Evolutionary conservation across 257 asterid genomes (phyloP), one percentile per base, ranked within the genome.

Genomic region (Penstemon barbatus): DNA sequence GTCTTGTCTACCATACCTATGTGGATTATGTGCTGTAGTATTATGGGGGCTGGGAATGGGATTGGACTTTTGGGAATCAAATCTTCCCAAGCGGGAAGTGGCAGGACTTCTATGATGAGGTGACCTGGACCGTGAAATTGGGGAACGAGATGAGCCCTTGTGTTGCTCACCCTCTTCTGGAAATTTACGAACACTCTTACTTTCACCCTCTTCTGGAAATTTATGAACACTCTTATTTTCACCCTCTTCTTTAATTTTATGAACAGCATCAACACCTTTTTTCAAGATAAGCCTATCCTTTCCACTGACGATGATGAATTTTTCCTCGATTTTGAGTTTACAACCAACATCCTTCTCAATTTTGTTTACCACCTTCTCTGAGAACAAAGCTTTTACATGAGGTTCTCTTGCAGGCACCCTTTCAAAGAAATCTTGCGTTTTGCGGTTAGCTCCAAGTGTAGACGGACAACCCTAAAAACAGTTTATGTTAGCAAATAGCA

Each of bases 401-500:
- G 88, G 89, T 19, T 89, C 97, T 81, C 97, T 84, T 6, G 97
- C 97, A 63, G 97, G 96, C 58, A 94, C 95, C 69, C 97, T 82
- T 72, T 94, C 97, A 71, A 94, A 87, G 81, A 91, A 94, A 77
- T 94, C 99, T 83, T 94, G 97, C 38, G 96, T 86, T 88, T 93
- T 90, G 43, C 96, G 95, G 81, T 74, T 87, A 42, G 96, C 95
- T 77, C 99, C 99, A 48, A 94, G 97, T 12, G 99, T 94, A 75
- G 97, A 80, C 8, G 99, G 99, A 74, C 99, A 94, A 66, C 99
- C 99, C 99, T 94, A 71, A 57, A 63, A 71, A 44, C 62, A 58
- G 15, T 15, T 68, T 68, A 49, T 66, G 59, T 65, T 68, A 82
- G 78, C 67, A 68, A 72, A 45, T 60, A 51, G 39, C 38, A 65